Percentiles rank a stretch among this genome's conserved stretches.
Evolutionary conservation across 2,329 filamentous ascomycete species (phyloP).

Genomic region (Diaporthe sp.): DNA sequence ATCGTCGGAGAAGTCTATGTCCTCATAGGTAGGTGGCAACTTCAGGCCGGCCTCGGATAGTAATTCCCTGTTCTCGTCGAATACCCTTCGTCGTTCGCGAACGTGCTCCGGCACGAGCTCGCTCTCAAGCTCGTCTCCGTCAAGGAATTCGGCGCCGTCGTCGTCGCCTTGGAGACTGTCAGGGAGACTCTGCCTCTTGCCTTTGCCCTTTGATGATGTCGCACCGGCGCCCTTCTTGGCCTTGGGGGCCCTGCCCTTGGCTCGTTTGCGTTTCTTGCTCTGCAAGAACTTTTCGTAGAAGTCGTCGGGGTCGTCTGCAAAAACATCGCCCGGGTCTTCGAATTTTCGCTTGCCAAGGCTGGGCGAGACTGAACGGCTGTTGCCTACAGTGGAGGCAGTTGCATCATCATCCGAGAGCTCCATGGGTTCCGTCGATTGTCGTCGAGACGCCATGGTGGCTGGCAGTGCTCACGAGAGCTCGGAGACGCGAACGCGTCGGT

Average conservation of each 20-base stretch:
- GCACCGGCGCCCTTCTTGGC: constrained; percentile 51
- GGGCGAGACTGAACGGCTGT: neutral
- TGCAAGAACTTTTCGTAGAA: constrained; percentile 68
- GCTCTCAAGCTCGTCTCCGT: constrained; percentile 52
- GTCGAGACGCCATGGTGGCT: constrained; percentile 21
- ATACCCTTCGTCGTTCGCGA: constrained; percentile 73
- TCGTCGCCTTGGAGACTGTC: neutral
- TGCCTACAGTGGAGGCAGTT: constrained; percentile 40
- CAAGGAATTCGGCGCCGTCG: constrained; percentile 40
- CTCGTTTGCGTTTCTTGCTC: constrained; percentile 60
- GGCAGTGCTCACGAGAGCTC: neutral
- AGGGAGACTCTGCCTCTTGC: constrained; percentile 38
- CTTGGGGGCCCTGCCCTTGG: constrained; percentile 63
- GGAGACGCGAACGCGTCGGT: neutral
- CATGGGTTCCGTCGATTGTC: constrained; percentile 18
- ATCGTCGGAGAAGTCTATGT: constrained; percentile 81
- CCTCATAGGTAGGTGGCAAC: constrained; percentile 82
- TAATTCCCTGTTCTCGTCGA: constrained; percentile 71
- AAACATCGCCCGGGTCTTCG: constrained; percentile 33
- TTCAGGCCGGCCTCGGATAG: constrained; percentile 78
- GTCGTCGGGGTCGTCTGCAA: constrained; percentile 67
- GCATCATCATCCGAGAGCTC: constrained; percentile 39
- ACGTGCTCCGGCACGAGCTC: constrained; percentile 78
- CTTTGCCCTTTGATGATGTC: constrained; percentile 43
- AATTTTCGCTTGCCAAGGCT: constrained; percentile 25